These are phyloP conservation scores for Drechmeria coniospora DNA, from an alignment of 2,329 filamentous ascomycete genomes.

Conservation along the genomic window DNA sequence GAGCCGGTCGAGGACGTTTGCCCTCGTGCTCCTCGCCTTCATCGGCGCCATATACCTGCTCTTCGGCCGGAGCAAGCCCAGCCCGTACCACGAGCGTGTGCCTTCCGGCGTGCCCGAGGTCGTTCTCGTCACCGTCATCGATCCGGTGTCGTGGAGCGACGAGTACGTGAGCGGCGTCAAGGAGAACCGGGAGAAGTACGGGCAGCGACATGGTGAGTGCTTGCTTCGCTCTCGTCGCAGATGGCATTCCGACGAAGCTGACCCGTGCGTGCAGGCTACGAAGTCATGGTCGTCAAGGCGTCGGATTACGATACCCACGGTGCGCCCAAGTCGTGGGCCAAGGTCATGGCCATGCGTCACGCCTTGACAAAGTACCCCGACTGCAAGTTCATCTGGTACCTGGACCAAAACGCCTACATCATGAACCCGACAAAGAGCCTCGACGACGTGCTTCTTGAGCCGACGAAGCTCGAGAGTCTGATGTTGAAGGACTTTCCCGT, in stretches of 20 bases:
- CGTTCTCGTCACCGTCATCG: slow-evolving; percentile 76
- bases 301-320: slow-evolving; percentile 57
- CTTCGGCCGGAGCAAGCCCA: slow-evolving; percentile 18
- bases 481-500: slow-evolving; percentile 81
- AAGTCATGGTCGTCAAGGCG: slow-evolving; percentile 65
- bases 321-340: slow-evolving; percentile 51
- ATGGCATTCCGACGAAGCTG: background rate
- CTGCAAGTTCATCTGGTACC: slow-evolving; percentile 70
- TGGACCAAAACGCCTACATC: slow-evolving; percentile 73
- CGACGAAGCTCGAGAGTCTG: slow-evolving; percentile 50
- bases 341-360: slow-evolving; percentile 75
- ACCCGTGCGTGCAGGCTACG: slow-evolving; percentile 49
- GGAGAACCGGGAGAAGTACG: slow-evolving; percentile 75
- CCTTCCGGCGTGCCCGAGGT: slow-evolving; percentile 43
- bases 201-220: slow-evolving; percentile 62
- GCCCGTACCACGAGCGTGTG: slow-evolving; percentile 18
- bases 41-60: slow-evolving; percentile 47
- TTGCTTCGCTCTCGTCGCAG: background rate
- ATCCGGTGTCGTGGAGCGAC: slow-evolving; percentile 47
- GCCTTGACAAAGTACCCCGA: slow-evolving; percentile 69
- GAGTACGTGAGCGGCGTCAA: slow-evolving; percentile 59
- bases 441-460: slow-evolving; percentile 54
- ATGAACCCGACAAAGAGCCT: slow-evolving; percentile 65
- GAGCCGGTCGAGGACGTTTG: slow-evolving; percentile 44
- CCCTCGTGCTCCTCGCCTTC: slow-evolving; percentile 36